These are phyloP conservation scores for Cryptomeria japonica DNA, from an alignment of 75 land plant species.

Conservation along the genomic window DNA sequence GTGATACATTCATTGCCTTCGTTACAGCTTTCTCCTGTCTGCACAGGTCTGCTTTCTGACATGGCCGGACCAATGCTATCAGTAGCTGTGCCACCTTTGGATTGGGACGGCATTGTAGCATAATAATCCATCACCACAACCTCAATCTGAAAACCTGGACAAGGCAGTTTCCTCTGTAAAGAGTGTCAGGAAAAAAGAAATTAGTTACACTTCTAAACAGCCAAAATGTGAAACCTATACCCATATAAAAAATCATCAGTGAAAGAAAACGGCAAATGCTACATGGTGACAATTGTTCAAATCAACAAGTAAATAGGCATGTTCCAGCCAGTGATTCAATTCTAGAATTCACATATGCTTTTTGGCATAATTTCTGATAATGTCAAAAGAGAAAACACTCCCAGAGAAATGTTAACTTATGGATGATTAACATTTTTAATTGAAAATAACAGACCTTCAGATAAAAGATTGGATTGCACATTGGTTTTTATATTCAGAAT, in stretches of 20 bases:
- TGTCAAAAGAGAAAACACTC: no score
- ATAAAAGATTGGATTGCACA: neutral
- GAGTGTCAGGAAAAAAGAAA: neutral
- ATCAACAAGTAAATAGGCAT: neutral
- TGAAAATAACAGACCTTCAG: neutral
- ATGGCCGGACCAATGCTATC: neutral
- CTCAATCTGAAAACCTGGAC: slow-evolving; percentile 96
- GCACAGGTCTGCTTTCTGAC: slow-evolving; percentile 1
- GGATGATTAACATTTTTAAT: neutral
- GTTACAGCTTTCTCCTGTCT: neutral
- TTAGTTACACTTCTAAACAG: neutral
- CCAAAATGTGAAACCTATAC: neutral
- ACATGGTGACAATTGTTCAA: neutral
- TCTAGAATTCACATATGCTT: neutral
- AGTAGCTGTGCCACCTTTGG: slow-evolving; percentile 24
- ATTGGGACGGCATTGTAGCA: slow-evolving; percentile 32
- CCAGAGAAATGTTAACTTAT: neutral
- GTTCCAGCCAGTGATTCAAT: neutral
- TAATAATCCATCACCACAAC: slow-evolving; percentile 84
- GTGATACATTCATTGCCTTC: slow-evolving; percentile 2
- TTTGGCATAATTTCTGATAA: neutral
- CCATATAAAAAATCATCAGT: neutral
- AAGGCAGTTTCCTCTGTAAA: slow-evolving; percentile 94
- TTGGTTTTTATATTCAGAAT: neutral
- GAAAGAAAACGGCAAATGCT: neutral